A percentile compares a stretch with the other conserved stretches of the same genome.
phyloP scores from a whole-genome alignment of 352 stramenopile genomes.

The Pythium rishiriense region DNA sequence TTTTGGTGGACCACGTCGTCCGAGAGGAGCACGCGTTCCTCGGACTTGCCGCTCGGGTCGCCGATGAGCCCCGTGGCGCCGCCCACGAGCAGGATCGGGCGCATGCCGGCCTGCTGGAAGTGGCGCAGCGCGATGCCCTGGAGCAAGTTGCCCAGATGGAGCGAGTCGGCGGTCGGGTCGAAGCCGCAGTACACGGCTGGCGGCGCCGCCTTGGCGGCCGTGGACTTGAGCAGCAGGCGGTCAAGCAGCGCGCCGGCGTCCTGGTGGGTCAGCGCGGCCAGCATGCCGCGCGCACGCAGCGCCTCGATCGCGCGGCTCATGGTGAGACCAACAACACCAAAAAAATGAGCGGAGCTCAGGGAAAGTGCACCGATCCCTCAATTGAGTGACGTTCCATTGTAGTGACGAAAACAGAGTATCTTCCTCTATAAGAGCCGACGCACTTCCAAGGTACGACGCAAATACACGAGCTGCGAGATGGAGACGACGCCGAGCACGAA shows the following conservation, averaged over 20 bases:
- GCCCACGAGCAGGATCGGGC: constrained; percentile 89
- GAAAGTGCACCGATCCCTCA: background rate
- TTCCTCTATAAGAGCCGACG: constrained; percentile 70
- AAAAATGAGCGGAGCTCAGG: background rate
- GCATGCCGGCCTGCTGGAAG: constrained; percentile 85
- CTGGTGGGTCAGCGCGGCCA: constrained; percentile 72
- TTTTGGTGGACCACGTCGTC: constrained; percentile 93
- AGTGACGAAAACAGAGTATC: background rate
- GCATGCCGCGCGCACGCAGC: constrained; percentile 68
- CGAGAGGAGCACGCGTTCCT: constrained; percentile 94
- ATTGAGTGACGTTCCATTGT: constrained; percentile 24
- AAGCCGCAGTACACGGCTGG: constrained; percentile 88
- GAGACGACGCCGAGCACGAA: constrained; percentile 67
- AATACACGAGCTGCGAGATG: constrained; percentile 82
- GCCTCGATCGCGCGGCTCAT: constrained; percentile 75
- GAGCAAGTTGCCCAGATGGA: constrained; percentile 91
- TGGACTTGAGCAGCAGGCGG: constrained; percentile 32
- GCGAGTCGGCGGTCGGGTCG: constrained; percentile 90
- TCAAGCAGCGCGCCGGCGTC: constrained; percentile 59
- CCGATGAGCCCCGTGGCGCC: constrained; percentile 94
- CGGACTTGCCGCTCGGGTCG: constrained; percentile 98
- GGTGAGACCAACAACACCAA: background rate
- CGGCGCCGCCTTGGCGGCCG: constrained; percentile 29
- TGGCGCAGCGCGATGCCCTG: constrained; percentile 84
- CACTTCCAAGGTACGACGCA: constrained; percentile 83